Conservation (phyloP, 2,329 filamentous ascomycete genomes). For the Hypoxylon sp. region DNA sequence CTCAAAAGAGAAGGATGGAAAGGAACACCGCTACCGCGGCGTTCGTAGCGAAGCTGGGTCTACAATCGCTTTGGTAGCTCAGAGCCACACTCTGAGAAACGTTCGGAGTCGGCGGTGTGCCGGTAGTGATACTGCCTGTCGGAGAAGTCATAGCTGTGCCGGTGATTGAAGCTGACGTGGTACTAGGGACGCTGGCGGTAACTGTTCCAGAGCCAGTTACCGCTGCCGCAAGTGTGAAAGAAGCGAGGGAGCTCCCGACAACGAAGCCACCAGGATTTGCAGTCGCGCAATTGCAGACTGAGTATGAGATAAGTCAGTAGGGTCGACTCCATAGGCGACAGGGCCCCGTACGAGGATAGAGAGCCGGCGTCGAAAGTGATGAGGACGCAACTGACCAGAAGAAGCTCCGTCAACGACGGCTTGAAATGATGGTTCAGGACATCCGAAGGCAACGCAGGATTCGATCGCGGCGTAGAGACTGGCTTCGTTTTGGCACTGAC, state of each 20-base stretch:
- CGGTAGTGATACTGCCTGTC: conserved; percentile 1
- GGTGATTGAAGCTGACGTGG: background rate
- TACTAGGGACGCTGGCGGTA: background rate
- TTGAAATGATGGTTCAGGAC: conserved; percentile 46
- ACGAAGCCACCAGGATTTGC: background rate
- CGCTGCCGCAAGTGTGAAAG: conserved; percentile 1
- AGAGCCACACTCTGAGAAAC: background rate
- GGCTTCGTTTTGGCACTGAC: conserved; percentile 51
- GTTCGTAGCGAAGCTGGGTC: background rate
- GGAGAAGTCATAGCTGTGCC: conserved; percentile 2
- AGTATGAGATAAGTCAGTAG: background rate
- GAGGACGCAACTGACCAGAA: conserved; percentile 40
- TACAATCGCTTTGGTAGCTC: background rate
- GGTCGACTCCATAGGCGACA: background rate
- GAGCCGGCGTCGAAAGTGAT: background rate
- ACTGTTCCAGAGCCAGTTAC: background rate
- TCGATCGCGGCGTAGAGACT: conserved; percentile 51
- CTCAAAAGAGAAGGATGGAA: background rate
- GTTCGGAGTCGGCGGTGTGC: background rate
- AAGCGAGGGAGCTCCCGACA: conserved; percentile 10
- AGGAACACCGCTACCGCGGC: background rate
- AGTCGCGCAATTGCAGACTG: conserved; percentile 25
- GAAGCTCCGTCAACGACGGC: conserved; percentile 51
- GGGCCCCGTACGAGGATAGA: background rate
- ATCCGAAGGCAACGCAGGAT: conserved; percentile 49